Base-by-base conservation (phyloP, 2,329 filamentous ascomycete species). In the Clarireedia paspali region DNA sequence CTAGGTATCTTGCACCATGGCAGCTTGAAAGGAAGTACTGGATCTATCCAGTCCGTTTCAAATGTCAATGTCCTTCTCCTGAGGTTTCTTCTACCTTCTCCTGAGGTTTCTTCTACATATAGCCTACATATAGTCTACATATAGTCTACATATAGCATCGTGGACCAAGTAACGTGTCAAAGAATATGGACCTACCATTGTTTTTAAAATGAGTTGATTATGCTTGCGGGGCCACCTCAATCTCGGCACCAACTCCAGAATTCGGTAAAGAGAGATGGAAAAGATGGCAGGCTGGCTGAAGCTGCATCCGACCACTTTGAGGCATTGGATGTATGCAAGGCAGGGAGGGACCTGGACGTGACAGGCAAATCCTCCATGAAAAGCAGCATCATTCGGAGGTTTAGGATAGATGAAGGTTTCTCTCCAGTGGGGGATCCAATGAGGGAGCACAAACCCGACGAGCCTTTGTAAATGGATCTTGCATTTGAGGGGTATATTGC, bases 251-350 rank as follows among this genome's bases (percentile, higher is more conserved):
- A 40, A 48, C 51, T 53, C 51, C 34, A 27, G 30, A 53, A 23
- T 48, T 53, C 30, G 51, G 51, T 48, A 26, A 20, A 20, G 20
- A 27, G 12, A 20, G 20, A 20, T 20, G 27, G 12, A 20, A 40
- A 40, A 10, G 44, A 48, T 40, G 20, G n/a, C 34, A 48, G 44
- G 23, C 44, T 53, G 51, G 42, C 50, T 39, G 42, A 47, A 46
- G 20, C 51, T 53, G 51, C 51, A 53, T 48, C 27, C 47, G 30
- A 30, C 44, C 17, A 38, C 44, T 53, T 53, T 15, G 36, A 24
- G 51, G 23, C n/a, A 26, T 27, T n/a, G 26, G 51, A 20, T 53
- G 51, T 27, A 30, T 48, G 51, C 17, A 24, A 15, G 26, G 36
- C 23, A 40, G 23, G n/a, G n/a, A 48, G 14, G 39, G 17, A 40